Conservation (phyloP, 345 rosid species). For the Murraya paniculata region DNA sequence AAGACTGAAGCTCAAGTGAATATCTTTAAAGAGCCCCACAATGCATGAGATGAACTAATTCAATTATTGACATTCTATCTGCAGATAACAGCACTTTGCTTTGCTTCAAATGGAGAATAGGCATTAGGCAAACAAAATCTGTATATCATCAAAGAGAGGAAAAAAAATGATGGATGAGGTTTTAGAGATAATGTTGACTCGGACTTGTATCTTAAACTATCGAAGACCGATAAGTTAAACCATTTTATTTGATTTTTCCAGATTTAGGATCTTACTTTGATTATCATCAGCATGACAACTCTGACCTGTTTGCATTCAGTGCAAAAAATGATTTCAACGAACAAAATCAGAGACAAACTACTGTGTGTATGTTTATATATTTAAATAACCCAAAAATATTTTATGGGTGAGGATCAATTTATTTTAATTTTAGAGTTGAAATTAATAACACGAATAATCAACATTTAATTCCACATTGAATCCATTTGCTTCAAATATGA, state of each 20-base stretch:
- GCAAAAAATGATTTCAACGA: not conserved
- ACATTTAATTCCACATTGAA: not conserved
- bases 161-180: not conserved
- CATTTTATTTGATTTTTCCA: too few species aligned
- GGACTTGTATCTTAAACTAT: not conserved
- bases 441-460: not conserved
- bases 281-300: not conserved
- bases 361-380: not conserved
- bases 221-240: too few species aligned
- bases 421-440: not conserved
- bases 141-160: not conserved
- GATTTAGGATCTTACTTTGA: too few species aligned
- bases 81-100: not conserved
- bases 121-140: too few species aligned
- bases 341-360: not conserved
- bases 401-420: not conserved
- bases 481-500: too few species aligned
- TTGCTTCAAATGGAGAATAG: too few species aligned
- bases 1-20: not conserved
- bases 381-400: not conserved
- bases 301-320: not conserved
- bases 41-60: not conserved
- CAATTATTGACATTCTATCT: not conserved
- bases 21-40: not conserved
- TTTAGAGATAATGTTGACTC: not conserved